Evolutionary conservation across 2,329 filamentous ascomycete species (phyloP).

Genomic region (Nothomitra cinnamomea): DNA sequence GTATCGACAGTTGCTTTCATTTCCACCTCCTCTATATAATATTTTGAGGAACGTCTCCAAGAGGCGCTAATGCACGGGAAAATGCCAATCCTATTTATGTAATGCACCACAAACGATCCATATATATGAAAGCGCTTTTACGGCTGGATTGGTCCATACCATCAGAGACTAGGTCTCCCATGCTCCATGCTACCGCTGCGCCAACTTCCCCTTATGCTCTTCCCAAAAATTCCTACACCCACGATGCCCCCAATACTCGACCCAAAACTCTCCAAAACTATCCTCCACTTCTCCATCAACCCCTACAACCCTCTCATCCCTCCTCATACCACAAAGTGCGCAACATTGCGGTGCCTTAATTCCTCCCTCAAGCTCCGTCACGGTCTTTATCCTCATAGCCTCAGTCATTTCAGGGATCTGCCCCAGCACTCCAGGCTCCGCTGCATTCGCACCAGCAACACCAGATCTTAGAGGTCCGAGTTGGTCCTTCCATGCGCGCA

Average conservation of each 20-base stretch:
- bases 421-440: slow-evolving; percentile 20
- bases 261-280: slow-evolving; percentile 94
- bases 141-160: no score
- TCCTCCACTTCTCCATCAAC: slow-evolving; percentile 68
- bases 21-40: no score
- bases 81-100: no score
- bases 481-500: slow-evolving; percentile 57
- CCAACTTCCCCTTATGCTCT: slow-evolving; percentile 51
- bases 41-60: no score
- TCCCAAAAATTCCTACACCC: slow-evolving; percentile 77
- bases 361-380: slow-evolving; percentile 45
- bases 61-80: no score
- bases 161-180: no score
- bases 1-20: no score
- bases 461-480: slow-evolving; percentile 58
- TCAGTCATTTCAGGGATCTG: slow-evolving; percentile 54
- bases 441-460: slow-evolving; percentile 46
- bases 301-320: slow-evolving; percentile 65
- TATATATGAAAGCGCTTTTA: no score
- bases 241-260: slow-evolving; percentile 70
- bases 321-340: slow-evolving; percentile 70
- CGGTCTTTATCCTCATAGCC: slow-evolving; percentile 47
- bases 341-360: slow-evolving; percentile 60
- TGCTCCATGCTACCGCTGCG: slow-evolving; percentile 37
- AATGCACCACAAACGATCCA: no score